Evolutionary conservation across 495 filamentous ascomycete species (phyloP).

Genomic region (Podospora fimiseda): DNA sequence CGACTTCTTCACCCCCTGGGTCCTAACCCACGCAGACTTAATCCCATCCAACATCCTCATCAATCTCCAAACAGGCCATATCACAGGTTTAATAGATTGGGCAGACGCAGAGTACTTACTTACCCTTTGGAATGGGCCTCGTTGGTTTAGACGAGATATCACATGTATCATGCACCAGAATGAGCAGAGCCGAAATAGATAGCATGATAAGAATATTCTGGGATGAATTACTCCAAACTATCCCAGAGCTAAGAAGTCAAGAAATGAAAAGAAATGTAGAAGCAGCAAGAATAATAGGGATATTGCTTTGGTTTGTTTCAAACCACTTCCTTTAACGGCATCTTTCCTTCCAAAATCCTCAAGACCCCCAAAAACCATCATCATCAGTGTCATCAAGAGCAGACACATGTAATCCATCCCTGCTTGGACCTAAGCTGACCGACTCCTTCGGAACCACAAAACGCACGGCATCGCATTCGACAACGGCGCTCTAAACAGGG

Average conservation of each 20-base stretch:
- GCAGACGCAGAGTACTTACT: slow-evolving; percentile 52
- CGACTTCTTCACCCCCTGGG: too few relatives aligned
- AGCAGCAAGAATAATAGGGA: slow-evolving; percentile 43
- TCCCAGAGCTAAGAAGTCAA: slow-evolving; percentile 30
- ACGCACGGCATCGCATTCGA: slow-evolving; percentile 57
- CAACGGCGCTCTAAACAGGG: slow-evolving; percentile 46
- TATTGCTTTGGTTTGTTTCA: slow-evolving; percentile 55
- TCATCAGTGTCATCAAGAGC: too few relatives aligned
- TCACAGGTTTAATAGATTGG: slow-evolving; percentile 55
- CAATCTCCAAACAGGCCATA: slow-evolving; percentile 15
- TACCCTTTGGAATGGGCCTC: slow-evolving; percentile 49
- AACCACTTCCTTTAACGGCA: too few relatives aligned
- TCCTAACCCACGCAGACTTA: slow-evolving; percentile 54
- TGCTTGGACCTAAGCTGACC: too few relatives aligned
- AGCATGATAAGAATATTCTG: slow-evolving; percentile 43
- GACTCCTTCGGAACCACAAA: too few relatives aligned
- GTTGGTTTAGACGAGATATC: slow-evolving; percentile 53
- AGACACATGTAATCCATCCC: too few relatives aligned
- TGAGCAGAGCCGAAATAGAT: background rate
- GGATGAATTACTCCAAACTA: slow-evolving; percentile 28
- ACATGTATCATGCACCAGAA: background rate
- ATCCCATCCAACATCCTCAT: slow-evolving; percentile 51
- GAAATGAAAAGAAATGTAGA: slow-evolving; percentile 26
- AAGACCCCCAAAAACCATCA: too few relatives aligned
- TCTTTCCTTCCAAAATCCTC: too few relatives aligned